Conservation (phyloP, 306 rosid species). For the Rosa rugosa region DNA sequence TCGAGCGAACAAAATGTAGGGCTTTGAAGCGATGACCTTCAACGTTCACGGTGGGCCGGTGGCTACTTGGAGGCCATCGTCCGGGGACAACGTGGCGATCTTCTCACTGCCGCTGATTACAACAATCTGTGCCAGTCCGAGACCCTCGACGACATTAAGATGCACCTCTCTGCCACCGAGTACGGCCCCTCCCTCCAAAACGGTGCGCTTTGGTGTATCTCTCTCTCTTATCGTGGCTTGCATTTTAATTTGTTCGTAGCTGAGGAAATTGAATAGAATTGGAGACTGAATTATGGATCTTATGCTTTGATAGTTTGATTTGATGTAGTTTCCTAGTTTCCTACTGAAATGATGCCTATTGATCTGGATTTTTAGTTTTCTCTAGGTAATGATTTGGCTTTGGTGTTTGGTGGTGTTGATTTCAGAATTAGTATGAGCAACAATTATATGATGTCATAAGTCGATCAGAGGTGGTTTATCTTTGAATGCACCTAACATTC, state of each 20-base stretch:
- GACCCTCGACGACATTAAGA: constrained; percentile 91
- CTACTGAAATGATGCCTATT: neutral
- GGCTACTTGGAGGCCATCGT: too few species aligned
- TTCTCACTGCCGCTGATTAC: constrained; percentile 75
- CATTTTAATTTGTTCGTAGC: neutral
- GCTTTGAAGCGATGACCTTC: too few species aligned
- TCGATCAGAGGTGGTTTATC: too few species aligned
- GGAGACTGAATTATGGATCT: constrained; percentile 5
- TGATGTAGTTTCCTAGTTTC: neutral
- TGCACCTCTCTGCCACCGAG: constrained; percentile 72
- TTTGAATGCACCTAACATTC: too few species aligned
- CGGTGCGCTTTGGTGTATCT: constrained; percentile 33
- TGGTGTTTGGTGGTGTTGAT: too few species aligned
- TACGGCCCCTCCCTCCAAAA: constrained; percentile 48
- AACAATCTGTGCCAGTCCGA: constrained; percentile 94
- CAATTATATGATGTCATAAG: too few species aligned
- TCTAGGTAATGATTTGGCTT: too few species aligned
- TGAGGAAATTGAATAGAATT: constrained; percentile 3
- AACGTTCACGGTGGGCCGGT: too few species aligned
- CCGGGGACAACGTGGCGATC: too few species aligned
- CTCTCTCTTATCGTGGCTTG: neutral
- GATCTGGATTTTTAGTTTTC: neutral
- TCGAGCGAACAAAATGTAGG: too few species aligned
- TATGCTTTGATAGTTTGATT: neutral
- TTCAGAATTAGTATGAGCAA: too few species aligned